Evolutionary conservation across 2,329 filamentous ascomycete species (phyloP), one percentile per base, ranked within the genome.

Genomic region (Paraphoma sp.): DNA sequence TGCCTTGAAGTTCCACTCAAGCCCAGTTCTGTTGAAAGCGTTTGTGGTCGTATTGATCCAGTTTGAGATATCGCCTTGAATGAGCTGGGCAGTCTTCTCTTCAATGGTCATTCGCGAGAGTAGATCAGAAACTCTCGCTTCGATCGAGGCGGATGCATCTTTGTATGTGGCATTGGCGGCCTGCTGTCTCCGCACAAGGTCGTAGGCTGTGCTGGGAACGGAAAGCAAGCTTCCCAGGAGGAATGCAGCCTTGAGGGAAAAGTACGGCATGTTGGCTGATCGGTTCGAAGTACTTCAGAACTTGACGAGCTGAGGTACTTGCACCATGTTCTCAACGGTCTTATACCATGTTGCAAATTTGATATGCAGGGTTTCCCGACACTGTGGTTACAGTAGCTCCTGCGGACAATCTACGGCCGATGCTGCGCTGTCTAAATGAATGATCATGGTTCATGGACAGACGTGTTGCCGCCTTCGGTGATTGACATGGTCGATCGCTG

Each of bases 91-190:
- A 44, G 86, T 84, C 78, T 93, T 93, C 57, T 93, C 90, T 67
- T 89, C 82, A 52, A 91, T 83, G 0, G 87, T 91, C 90, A 93
- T 93, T 23, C 87, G 84, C 11, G 84, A 84, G 50, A 93, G 76
- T 5, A 93, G 82, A 71, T 92, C 89, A 9, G 83, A 73, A 10
- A 92, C 84, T 56, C 90, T 82, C 48, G 83, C 84, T 49, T 90
- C 86, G 12, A 91, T 79, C 7, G 85, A 78, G 6, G 87, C 85
- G 53, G 80, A 80, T 5, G 87, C 78, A 69, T 91, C 80, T 70
- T 89, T 90, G 81, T 90, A 91, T 6, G 68, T 72, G 18, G 72
- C 73, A 60, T 74, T 71, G 38, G 62, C 59, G 16, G 70, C 68
- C 46, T 65, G 57, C 45, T 66, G 60, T 57, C 64, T 69, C 18